Evolutionary conservation across 2,329 filamentous ascomycete species (phyloP).

Genomic region (Trichophyton mentagrophytes): DNA sequence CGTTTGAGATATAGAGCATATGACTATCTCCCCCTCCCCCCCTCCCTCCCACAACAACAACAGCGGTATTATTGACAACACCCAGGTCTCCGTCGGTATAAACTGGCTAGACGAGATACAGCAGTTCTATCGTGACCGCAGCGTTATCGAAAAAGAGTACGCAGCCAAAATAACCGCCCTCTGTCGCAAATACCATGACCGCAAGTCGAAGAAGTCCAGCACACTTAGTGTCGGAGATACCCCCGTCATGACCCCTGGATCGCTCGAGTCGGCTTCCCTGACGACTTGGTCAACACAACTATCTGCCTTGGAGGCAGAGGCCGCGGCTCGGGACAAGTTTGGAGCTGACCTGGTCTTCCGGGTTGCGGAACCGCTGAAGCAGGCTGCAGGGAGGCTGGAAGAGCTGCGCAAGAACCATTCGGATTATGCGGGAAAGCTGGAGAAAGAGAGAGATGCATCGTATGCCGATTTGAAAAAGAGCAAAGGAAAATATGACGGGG

Average conservation of each 20-base stretch:
- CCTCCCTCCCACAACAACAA: background rate
- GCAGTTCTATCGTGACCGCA: constrained; percentile 90
- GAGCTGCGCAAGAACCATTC: constrained; percentile 83
- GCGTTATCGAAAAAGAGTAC: constrained; percentile 93
- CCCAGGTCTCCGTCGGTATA: constrained; percentile 66
- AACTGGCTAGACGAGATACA: constrained; percentile 94
- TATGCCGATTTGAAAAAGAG: constrained; percentile 79
- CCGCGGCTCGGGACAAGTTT: constrained; percentile 78
- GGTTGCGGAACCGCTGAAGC: constrained; percentile 76
- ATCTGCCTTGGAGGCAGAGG: constrained; percentile 74
- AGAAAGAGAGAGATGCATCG: constrained; percentile 73
- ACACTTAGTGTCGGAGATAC: constrained; percentile 86
- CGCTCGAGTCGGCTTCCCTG: constrained; percentile 87
- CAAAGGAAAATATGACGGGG: constrained; percentile 84
- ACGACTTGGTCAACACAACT: constrained; percentile 96
- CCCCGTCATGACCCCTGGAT: constrained; percentile 84
- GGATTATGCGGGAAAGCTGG: constrained; percentile 77
- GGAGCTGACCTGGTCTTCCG: constrained; percentile 63
- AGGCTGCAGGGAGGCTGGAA: constrained; percentile 62
- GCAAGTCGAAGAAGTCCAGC: constrained; percentile 82
- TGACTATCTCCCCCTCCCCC: constrained; percentile 11
- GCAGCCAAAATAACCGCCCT: constrained; percentile 72
- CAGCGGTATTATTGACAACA: background rate
- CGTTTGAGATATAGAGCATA: constrained; percentile 13
- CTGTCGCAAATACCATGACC: constrained; percentile 94